phyloP scores from a whole-genome alignment of 1,284 basidiomycete genomes.

The Leccinum pachyderme region DNA sequence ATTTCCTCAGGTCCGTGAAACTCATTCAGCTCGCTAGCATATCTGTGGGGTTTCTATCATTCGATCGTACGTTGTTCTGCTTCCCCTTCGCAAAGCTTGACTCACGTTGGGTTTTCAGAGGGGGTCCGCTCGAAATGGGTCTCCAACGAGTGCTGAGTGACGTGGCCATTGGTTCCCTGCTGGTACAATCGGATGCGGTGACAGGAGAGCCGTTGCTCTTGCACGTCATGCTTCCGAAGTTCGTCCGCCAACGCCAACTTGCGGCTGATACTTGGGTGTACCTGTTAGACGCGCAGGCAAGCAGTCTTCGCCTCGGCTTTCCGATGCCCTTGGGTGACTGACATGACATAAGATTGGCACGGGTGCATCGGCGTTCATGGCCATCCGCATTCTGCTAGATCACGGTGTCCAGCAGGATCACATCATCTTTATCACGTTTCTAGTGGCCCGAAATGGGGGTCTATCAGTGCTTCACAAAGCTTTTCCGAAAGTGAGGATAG shows the following conservation, averaged over 20 bases:
- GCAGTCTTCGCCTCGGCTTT: not conserved
- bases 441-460: conserved; percentile 83
- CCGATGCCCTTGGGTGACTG: not conserved
- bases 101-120: conserved; percentile 44
- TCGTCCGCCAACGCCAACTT: conserved; percentile 59
- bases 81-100: not conserved
- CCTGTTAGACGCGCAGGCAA: conserved; percentile 87
- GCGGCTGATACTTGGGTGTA: conserved; percentile 81
- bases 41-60: conserved; percentile 85
- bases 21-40: conserved; percentile 34
- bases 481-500: conserved; percentile 80
- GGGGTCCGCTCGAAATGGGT: conserved; percentile 89
- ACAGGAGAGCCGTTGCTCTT: conserved; percentile 90
- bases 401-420: conserved; percentile 87
- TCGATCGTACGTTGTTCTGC: conserved; percentile 58
- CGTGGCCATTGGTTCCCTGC: conserved; percentile 82
- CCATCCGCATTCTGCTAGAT: conserved; percentile 91
- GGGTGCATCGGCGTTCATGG: conserved; percentile 94
- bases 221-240: conserved; percentile 76
- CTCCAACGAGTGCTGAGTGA: conserved; percentile 86
- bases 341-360: conserved; percentile 74
- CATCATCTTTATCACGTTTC: conserved; percentile 85
- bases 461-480: conserved; percentile 75
- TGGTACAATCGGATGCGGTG: conserved; percentile 85
- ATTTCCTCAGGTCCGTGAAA: not conserved